Conservation (phyloP, 2,329 filamentous ascomycete genomes). For the Fulvia fulva region DNA sequence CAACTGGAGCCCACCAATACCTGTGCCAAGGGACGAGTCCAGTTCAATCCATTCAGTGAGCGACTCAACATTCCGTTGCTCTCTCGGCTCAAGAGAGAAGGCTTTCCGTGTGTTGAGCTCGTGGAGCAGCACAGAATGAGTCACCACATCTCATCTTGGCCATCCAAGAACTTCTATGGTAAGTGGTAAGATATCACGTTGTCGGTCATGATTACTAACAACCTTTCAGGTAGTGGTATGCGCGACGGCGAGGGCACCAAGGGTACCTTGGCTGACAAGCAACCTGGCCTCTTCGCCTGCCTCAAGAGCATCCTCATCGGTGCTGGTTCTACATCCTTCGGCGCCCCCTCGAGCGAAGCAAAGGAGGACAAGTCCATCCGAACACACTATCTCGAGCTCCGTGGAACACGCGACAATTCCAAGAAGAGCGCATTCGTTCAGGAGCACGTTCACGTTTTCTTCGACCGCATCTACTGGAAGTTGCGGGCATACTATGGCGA, state of each 20-base stretch:
- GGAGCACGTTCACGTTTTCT: constrained; percentile 20
- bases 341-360: background rate
- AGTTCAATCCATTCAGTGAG: constrained; percentile 17
- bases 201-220: background rate
- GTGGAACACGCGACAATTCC: constrained; percentile 9
- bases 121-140: constrained; percentile 21
- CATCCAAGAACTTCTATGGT: constrained; percentile 18
- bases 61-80: constrained; percentile 16
- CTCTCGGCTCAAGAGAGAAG: constrained; percentile 15
- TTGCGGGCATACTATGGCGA: constrained; percentile 7
- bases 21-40: constrained; percentile 9
- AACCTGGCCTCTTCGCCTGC: constrained; percentile 14
- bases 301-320: constrained; percentile 10
- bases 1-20: constrained; percentile 22
- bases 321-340: background rate
- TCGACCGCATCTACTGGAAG: constrained; percentile 8
- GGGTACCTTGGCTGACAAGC: constrained; percentile 4
- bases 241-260: constrained; percentile 13
- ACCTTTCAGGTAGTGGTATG: constrained; percentile 5
- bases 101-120: constrained; percentile 18
- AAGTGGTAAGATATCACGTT: background rate
- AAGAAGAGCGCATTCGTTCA: constrained; percentile 13
- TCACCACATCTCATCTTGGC: constrained; percentile 4
- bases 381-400: constrained; percentile 16
- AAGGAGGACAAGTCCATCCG: constrained; percentile 11